phyloP scores from a whole-genome alignment of 192 early-diverging fungal species.

The Ramicandelaber brevisporus region DNA sequence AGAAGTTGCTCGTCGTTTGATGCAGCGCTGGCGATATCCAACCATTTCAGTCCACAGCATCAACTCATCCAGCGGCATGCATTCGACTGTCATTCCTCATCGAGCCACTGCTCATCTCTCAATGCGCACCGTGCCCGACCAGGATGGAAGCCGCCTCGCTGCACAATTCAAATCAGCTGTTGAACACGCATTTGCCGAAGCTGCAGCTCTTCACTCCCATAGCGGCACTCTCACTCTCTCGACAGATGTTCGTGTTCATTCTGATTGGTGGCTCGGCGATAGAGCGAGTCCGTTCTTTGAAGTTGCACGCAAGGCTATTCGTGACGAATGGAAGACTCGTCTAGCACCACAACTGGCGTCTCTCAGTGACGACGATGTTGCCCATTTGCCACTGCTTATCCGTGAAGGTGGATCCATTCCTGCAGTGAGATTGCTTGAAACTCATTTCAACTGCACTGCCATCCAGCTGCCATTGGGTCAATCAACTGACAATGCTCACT shows the following conservation, averaged over 20 bases:
- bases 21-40: conserved; percentile 50
- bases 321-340: conserved; percentile 8
- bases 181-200: conserved; percentile 15
- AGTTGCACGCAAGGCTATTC: conserved; percentile 35
- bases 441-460: conserved; percentile 28
- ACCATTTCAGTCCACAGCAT: conserved; percentile 49
- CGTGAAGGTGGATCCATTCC: conserved; percentile 58
- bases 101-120: conserved; percentile 37
- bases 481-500: conserved; percentile 52
- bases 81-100: conserved; percentile 42
- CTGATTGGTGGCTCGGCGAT: conserved; percentile 57
- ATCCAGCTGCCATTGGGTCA: conserved; percentile 59
- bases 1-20: conserved; percentile 22
- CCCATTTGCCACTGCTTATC: conserved; percentile 32
- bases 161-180: conserved; percentile 26
- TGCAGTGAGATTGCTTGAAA: conserved; percentile 45
- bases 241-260: conserved; percentile 29
- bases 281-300: conserved; percentile 32
- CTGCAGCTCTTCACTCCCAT: no score
- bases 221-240: no score
- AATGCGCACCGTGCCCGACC: conserved; percentile 53
- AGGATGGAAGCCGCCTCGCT: conserved; percentile 31
- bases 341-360: no score
- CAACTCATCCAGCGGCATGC: conserved; percentile 35
- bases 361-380: not conserved